Conservation (phyloP, 2,329 filamentous ascomycete species). For the Talaromyces sp. region DNA sequence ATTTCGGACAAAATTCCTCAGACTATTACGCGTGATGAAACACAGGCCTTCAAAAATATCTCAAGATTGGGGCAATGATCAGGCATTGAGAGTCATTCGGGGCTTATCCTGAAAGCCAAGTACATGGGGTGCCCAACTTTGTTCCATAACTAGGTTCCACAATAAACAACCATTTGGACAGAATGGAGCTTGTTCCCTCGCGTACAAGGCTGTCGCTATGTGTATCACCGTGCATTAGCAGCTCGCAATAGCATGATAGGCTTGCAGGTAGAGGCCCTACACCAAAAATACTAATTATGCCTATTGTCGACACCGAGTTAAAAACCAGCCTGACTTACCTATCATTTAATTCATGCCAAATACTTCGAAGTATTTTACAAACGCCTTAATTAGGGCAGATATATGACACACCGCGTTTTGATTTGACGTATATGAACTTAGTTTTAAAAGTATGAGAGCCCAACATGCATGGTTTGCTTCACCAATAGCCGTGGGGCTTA, state of each 20-base stretch:
- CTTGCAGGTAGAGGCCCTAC: not conserved
- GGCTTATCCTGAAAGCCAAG: not conserved
- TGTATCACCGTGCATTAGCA: not conserved
- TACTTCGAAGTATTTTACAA: not conserved
- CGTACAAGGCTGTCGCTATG: not conserved
- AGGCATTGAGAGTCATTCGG: not conserved
- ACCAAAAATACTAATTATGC: not conserved
- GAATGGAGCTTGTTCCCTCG: not conserved
- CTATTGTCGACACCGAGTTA: not conserved
- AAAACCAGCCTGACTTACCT: not conserved
- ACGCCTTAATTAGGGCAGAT: not conserved
- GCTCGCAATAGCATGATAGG: not conserved
- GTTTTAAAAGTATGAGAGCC: not conserved
- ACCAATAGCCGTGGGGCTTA: not conserved
- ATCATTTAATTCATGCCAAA: not conserved
- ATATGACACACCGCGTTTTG: not conserved
- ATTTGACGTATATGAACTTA: not conserved
- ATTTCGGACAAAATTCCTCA: not conserved
- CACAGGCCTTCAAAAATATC: not conserved
- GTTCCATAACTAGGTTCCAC: not conserved
- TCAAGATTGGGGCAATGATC: not conserved
- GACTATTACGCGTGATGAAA: not conserved
- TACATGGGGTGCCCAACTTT: not conserved
- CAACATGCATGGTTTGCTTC: not conserved
- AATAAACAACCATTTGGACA: not conserved